Evolutionary conservation across 2,329 filamentous ascomycete genomes (phyloP).

Genomic region (Fusarium nurragi): DNA sequence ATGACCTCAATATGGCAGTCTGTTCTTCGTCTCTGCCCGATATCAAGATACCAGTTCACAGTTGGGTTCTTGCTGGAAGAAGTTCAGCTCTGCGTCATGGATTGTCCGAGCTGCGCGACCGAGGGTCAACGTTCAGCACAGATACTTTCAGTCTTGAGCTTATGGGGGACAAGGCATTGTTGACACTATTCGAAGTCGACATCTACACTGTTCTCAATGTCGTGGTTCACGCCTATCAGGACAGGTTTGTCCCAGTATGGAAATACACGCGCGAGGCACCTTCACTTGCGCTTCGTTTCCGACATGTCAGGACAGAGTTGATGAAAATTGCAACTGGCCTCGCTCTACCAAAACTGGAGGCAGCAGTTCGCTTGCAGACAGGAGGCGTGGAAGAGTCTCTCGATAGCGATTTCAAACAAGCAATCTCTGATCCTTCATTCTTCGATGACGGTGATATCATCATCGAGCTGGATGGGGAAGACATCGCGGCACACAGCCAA

Average conservation of each 20-base stretch:
- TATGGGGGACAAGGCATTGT: constrained; percentile 59
- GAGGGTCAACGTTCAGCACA: constrained; percentile 30
- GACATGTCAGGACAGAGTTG: constrained; percentile 83
- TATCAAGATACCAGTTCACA: constrained; percentile 80
- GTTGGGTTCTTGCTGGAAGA: constrained; percentile 80
- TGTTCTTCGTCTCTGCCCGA: constrained; percentile 71
- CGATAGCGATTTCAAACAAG: constrained; percentile 74
- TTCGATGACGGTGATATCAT: constrained; percentile 83
- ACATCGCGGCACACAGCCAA: constrained; percentile 77
- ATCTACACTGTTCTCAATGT: constrained; percentile 83
- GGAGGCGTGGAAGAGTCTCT: constrained; percentile 68
- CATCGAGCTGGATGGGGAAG: constrained; percentile 79
- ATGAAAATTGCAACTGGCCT: constrained; percentile 83
- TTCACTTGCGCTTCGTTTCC: constrained; percentile 75
- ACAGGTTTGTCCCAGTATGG: constrained; percentile 86
- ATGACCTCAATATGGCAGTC: constrained; percentile 57
- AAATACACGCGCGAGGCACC: constrained; percentile 75
- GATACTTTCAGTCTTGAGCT: constrained; percentile 50
- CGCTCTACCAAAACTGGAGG: constrained; percentile 76
- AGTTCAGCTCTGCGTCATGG: constrained; percentile 73
- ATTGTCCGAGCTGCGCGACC: constrained; percentile 64
- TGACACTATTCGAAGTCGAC: constrained; percentile 77
- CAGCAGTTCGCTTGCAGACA: constrained; percentile 79
- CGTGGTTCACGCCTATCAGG: constrained; percentile 82
- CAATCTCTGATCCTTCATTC: constrained; percentile 73